Conservation (phyloP, 495 filamentous ascomycete genomes). For the Aspergillus bridgeri region DNA sequence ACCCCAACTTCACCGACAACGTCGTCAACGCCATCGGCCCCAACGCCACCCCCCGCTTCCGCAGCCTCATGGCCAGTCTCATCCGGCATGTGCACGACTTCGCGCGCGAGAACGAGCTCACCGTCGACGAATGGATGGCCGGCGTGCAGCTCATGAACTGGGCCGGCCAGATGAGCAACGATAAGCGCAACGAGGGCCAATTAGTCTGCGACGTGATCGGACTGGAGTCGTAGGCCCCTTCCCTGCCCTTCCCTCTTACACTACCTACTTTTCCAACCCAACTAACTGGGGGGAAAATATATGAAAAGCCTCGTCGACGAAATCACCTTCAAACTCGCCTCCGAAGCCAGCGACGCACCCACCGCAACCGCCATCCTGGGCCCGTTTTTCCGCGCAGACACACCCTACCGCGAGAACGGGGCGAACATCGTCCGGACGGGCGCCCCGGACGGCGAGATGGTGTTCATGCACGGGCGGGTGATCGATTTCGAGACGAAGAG, state of each 20-base stretch:
- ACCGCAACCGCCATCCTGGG: conserved; percentile 74
- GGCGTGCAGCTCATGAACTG: conserved; percentile 61
- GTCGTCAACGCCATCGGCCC: conserved; percentile 71
- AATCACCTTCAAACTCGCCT: conserved; percentile 65
- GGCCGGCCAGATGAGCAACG: conserved; percentile 67
- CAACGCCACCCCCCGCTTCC: conserved; percentile 55
- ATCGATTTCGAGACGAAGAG: conserved; percentile 51
- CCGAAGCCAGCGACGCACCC: conserved; percentile 45
- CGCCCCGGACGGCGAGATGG: conserved; percentile 50
- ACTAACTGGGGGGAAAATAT: background rate
- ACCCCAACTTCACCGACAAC: conserved; percentile 62
- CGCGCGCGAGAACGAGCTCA: conserved; percentile 48
- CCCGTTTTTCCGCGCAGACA: conserved; percentile 72
- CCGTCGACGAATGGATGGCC: conserved; percentile 47
- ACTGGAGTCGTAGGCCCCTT: conserved; percentile 54
- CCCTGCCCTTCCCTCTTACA: background rate
- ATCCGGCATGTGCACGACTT: conserved; percentile 47
- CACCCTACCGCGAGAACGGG: conserved; percentile 60
- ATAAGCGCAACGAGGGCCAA: conserved; percentile 70
- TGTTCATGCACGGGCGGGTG: conserved; percentile 62
- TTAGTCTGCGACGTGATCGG: conserved; percentile 70
- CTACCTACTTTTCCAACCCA: background rate
- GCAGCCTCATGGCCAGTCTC: conserved; percentile 39
- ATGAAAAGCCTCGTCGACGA: conserved; percentile 61
- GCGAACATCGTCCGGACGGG: conserved; percentile 58